phyloP scores from a whole-genome alignment of 2,329 filamentous ascomycete genomes.

The Monilinia laxa region DNA sequence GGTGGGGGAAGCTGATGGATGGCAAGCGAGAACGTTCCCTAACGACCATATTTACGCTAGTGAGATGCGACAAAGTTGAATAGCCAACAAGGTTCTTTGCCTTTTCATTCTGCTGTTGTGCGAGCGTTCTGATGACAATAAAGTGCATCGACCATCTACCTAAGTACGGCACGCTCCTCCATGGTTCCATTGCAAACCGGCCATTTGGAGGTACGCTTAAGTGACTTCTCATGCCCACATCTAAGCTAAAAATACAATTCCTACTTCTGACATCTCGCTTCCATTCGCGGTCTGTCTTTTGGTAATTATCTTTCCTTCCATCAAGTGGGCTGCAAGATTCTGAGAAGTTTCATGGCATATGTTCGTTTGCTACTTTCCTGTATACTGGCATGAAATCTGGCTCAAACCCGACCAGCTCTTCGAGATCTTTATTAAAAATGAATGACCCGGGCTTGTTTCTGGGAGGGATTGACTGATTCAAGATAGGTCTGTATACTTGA shows the following conservation, averaged over 20 bases:
- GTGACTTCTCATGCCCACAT: too few relatives aligned
- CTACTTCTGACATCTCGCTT: background rate
- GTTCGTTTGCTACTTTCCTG: background rate
- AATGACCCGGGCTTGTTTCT: background rate
- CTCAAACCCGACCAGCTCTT: constrained; percentile 24
- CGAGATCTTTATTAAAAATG: constrained; percentile 24
- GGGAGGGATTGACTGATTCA: background rate
- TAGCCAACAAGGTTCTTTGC: constrained; percentile 11
- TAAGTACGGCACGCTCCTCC: background rate
- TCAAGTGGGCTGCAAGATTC: background rate
- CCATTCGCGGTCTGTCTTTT: background rate
- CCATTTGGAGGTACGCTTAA: background rate
- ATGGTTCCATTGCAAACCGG: background rate
- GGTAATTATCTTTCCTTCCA: background rate
- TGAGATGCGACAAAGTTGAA: background rate
- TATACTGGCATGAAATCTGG: constrained; percentile 20
- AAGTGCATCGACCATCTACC: background rate
- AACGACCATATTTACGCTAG: background rate
- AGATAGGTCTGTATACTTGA: constrained; percentile 1
- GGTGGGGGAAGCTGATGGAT: background rate
- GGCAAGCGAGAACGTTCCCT: background rate
- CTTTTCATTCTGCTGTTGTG: background rate
- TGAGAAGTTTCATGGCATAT: background rate
- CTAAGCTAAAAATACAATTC: too few relatives aligned
- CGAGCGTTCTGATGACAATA: too few relatives aligned